Evolutionary conservation across 2,329 filamentous ascomycete genomes (phyloP).

Genomic region (Ophiostoma australiae): DNA sequence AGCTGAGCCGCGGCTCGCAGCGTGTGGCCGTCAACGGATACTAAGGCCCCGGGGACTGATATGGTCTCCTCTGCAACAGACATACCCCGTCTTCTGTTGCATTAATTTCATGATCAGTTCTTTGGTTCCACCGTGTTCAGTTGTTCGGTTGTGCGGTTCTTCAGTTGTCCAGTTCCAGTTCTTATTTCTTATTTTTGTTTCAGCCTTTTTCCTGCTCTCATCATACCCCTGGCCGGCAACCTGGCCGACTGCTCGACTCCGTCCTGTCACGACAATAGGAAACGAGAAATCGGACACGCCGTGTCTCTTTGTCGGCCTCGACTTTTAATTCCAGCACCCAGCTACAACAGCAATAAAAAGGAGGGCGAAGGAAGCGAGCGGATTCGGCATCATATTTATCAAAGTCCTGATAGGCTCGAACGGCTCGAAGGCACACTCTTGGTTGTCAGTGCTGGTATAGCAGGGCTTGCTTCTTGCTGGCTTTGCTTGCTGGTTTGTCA

Average conservation of each 20-base stretch:
- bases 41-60: slow-evolving; percentile 46
- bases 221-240: slow-evolving; percentile 23
- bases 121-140: slow-evolving; percentile 15
- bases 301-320: slow-evolving; percentile 13
- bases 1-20: slow-evolving; percentile 95
- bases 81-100: not conserved
- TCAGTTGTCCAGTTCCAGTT: slow-evolving; percentile 5
- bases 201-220: slow-evolving; percentile 21
- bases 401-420: not conserved
- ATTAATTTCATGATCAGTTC: slow-evolving; percentile 20
- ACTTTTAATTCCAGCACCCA: slow-evolving; percentile 14
- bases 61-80: not conserved
- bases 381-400: slow-evolving; percentile 15
- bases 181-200: slow-evolving; percentile 20
- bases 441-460: not conserved
- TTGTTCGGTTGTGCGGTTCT: not conserved
- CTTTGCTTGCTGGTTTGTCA: slow-evolving; percentile 15
- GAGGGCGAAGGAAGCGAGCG: slow-evolving; percentile 19
- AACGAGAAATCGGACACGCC: not conserved
- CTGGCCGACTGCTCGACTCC: slow-evolving; percentile 11
- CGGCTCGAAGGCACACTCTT: not conserved
- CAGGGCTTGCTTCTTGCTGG: not conserved
- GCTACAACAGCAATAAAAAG: slow-evolving; percentile 20
- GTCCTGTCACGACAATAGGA: slow-evolving; percentile 14
- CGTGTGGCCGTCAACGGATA: slow-evolving; percentile 99